phyloP scores from a whole-genome alignment of 148 eudicot species.

The Cornus controversa region DNA sequence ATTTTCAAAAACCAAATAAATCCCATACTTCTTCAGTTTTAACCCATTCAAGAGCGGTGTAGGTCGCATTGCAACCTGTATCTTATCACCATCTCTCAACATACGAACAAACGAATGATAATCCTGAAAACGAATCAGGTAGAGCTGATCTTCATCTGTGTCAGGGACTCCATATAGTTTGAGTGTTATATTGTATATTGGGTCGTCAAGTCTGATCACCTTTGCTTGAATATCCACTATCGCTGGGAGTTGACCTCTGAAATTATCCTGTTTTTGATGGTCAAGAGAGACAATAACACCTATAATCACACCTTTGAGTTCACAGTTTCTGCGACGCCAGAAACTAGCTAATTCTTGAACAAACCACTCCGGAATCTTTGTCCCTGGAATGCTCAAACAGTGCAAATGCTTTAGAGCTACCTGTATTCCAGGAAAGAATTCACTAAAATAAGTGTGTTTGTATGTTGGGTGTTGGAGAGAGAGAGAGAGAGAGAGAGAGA shows the following conservation, averaged over 20 bases:
- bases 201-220: background rate
- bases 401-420: constrained; percentile 9
- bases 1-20: constrained; percentile 15
- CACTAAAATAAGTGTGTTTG: no score
- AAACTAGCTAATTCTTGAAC: background rate
- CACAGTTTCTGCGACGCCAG: background rate
- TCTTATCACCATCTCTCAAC: constrained; percentile 6
- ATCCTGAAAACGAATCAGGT: constrained; percentile 6
- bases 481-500: background rate
- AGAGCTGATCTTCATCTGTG: constrained; percentile 17
- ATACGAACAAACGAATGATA: background rate
- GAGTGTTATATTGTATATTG: background rate
- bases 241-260: background rate
- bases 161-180: constrained; percentile 8
- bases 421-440: constrained; percentile 6
- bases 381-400: constrained; percentile 7
- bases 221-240: background rate
- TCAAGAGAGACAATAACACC: constrained; percentile 8
- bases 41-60: background rate
- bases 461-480: background rate
- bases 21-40: constrained; percentile 7
- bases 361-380: constrained; percentile 13
- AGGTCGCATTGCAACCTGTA: background rate
- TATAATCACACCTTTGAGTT: constrained; percentile 7
- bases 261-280: background rate